Base-by-base conservation (phyloP, 1,284 basidiomycete species). In the Sutorius eximius region DNA sequence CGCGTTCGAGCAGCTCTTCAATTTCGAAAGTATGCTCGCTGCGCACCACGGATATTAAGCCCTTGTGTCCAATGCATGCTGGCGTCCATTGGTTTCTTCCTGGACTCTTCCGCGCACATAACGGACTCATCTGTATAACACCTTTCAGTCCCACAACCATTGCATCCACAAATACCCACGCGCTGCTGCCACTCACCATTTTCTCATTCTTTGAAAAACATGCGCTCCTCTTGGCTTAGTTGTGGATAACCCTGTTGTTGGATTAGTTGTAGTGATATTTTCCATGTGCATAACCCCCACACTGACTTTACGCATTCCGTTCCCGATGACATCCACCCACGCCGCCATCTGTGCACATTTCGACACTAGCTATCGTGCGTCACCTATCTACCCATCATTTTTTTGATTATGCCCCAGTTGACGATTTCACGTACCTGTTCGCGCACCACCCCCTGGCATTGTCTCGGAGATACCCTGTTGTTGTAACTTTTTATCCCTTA, bases 401-500 rank as follows among this genome's bases (percentile, higher is more conserved):
- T 56, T 59, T 56, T 46, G 53, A 55, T 69, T 66, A 70, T 61
- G 66, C 41, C 50, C 57, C 53, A 54, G 47, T 57, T 70, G 66
- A 71, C 66, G 69, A 71, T 68, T 51, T 70, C 33, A 71, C 69
- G 66, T 67, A 68, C 60, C 58, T 48, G 15, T 48, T 51, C 53
- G 20, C 49, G 49, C 56, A 47, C 48, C 61, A 38, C 52, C 43
- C 55, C 13, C 43, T 27, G 52, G 58, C 68, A 67, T 63, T 51
- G 64, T 68, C 66, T 71, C 65, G 63, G 67, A 69, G 66, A 68
- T 71, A 68, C 66, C 70, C 68, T 66, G 67, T 71, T 71, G 66
- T 63, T 56, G 66, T 71, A 57, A 59, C 65, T 60, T 55, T 61
- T 65, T 62, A 57, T 64, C 55, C 27, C 30, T 64, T 62, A 59